Percentiles rank a stretch among this genome's conserved stretches.
phyloP scores from a whole-genome alignment of 2,329 filamentous ascomycete species.

The Aspergillus sp. region DNA sequence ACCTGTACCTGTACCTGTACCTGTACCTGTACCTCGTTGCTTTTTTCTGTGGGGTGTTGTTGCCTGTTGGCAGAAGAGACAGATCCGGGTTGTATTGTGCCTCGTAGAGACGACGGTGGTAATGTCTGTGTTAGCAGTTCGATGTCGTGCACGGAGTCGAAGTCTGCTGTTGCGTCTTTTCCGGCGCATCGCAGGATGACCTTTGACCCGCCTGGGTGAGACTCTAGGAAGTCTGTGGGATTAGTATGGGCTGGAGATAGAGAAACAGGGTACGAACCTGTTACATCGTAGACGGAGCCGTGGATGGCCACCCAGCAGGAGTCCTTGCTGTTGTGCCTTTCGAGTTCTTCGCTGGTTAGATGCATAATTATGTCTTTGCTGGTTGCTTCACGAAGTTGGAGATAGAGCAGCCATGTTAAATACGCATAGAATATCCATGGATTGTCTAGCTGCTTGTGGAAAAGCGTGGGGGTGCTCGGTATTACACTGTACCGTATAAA shows the following conservation, averaged over 20 bases:
- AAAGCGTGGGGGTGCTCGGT: too few species aligned
- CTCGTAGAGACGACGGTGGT: background rate
- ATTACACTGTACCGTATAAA: too few species aligned
- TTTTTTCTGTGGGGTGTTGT: background rate
- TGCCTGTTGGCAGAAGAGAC: background rate
- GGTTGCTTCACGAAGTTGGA: too few species aligned
- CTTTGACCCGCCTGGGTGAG: background rate
- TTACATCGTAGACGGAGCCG: background rate
- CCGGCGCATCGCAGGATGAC: background rate
- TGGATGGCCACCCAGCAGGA: background rate
- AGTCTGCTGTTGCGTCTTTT: background rate
- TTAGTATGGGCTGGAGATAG: background rate
- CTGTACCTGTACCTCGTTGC: background rate
- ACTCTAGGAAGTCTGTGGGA: background rate
- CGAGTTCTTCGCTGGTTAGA: background rate
- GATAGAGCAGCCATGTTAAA: too few species aligned
- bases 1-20: too few species aligned
- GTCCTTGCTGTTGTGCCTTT: background rate
- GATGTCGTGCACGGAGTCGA: background rate
- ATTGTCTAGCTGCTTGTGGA: too few species aligned
- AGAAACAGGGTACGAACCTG: background rate
- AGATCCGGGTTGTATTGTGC: background rate
- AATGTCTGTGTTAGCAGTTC: background rate
- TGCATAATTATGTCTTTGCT: background rate
- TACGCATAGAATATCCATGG: too few species aligned